Evolutionary conservation across 768 basidiomycete species (phyloP), one percentile per base, ranked within the genome.

Genomic region (Boletus vinaceobasis): DNA sequence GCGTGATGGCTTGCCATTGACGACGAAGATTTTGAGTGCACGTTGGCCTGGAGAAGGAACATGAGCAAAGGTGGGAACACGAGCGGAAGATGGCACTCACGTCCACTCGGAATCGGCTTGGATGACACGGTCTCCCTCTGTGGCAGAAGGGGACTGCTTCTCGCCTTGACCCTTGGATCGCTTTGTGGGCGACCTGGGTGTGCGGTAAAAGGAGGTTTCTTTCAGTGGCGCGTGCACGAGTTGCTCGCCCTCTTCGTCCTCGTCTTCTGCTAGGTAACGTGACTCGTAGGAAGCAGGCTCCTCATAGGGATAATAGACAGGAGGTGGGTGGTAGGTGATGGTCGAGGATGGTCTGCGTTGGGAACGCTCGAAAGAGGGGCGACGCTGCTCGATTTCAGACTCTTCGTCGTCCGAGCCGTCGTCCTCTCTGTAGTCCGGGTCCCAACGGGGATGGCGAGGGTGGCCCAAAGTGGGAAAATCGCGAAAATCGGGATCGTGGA

Each of bases 401-500:
- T 66, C 64, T 13, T 72, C 69, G 19, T 73, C 70, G 43, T 72
- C 70, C 15, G 7, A 11, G 43, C 65, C 63, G 9, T 69, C 70
- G 44, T 71, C 68, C 26, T 69, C 60, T n/a, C 50, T 48, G 43
- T 67, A 63, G 4, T 59, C 61, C 23, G 65, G 61, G 44, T 76
- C 77, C 74, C 74, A 77, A 1, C 57, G 63, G 0, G 75, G 68
- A 1, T 72, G 67, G 32, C 66, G 60, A 10, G 59, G 26, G 39
- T 62, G 53, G 15, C 48, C 49, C 44, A 74, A 63, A 35, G 75
- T 63, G 29, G 84, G 85, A 56, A 86, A 86, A 70, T 85, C 77
- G 57, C 84, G 76, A 70, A 78, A 86, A 64, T 86, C 85, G 23
- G 85, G 85, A 67, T 86, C 85, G 63, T 86, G 84, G 26, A 85